phyloP scores from a whole-genome alignment of 129 eudicot species.

The sunflower (Helianthus annuus) region DNA sequence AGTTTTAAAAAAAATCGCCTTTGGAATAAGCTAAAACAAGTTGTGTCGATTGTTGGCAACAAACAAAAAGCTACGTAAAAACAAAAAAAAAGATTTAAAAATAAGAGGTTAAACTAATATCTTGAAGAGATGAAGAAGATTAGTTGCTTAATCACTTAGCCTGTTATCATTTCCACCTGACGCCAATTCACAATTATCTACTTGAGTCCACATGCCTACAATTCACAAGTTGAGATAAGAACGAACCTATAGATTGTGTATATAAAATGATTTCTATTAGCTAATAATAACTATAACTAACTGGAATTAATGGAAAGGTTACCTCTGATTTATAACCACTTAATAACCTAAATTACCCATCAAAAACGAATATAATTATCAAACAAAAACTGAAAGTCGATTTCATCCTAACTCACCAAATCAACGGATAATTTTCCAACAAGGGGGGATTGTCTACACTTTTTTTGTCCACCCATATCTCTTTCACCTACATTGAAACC shows the following conservation, averaged over 20 bases:
- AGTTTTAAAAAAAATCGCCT: slow-evolving; percentile 42
- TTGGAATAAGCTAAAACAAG: slow-evolving; percentile 87
- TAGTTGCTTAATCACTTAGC: slow-evolving; percentile 39
- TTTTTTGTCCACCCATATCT: no score
- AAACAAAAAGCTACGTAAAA: slow-evolving; percentile 72
- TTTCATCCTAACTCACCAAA: no score
- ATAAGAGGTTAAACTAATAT: background rate
- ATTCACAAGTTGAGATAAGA: slow-evolving; percentile 13
- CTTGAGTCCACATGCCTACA: slow-evolving; percentile 94
- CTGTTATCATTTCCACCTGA: slow-evolving; percentile 96
- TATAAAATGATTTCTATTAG: background rate
- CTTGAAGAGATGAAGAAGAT: background rate
- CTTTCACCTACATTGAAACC: no score
- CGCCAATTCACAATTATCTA: slow-evolving; percentile 95
- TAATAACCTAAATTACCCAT: slow-evolving; percentile 15
- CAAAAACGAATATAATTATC: no score
- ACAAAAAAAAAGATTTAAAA: slow-evolving; percentile 30
- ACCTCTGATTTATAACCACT: slow-evolving; percentile 98
- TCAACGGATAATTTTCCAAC: no score
- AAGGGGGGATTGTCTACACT: no score
- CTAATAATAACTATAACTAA: background rate
- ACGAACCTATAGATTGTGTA: background rate
- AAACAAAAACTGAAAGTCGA: no score
- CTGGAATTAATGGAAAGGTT: slow-evolving; percentile 4
- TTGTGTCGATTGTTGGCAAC: slow-evolving; percentile 93